Base-by-base conservation (phyloP, 768 basidiomycete genomes). In the Scleroderma citrinum region DNA sequence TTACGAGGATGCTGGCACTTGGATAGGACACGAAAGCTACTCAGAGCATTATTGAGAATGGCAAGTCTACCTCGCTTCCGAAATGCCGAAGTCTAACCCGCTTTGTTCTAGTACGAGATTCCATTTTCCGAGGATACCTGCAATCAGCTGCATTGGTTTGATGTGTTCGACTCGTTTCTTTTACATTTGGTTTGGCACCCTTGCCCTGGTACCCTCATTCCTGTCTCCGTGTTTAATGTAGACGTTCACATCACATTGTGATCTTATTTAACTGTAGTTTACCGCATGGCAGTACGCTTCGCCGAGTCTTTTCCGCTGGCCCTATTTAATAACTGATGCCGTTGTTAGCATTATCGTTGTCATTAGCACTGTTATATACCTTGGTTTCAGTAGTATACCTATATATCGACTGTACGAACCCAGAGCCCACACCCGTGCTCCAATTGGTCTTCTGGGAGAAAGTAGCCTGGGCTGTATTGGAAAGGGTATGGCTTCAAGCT, bases 11-110 rank as follows among this genome's bases (percentile, higher is more conserved):
- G 19, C 29, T 44, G 55, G 24, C 34, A 29, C 44, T 20, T n/a
- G n/a, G 45, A 14, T 49, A 89, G 85, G 87, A 92, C 65, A 86
- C 88, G 13, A 87, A 85, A 66, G 77, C 89, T 5, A 92, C 88
- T 0, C 87, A 89, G 57, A 76, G 81, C 47, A 87, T 92, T 50
- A 91, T 92, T 60, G 80, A 81, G 54, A 89, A 87, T 56, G 87
- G 87, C 87, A 56, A 26, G 78, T 66, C 23, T 50, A 31, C 42
- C 32, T 41, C 3, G 11, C 30, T 13, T 48, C 30, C n/a, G 26
- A 43, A 35, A 39, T 26, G 3, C 13, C 20, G 43, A 19, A 32
- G 44, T 29, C 46, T 53, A 17, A 53, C 39, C 47, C 59, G 41
- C 55, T 49, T 50, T 19, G 24, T 30, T 57, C 29, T 37, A 85